Percentiles rank a stretch among this genome's conserved stretches.
These are phyloP conservation scores for Xylariaceae sp. DNA, from an alignment of 2,329 filamentous ascomycete genomes.

Conservation along the genomic window DNA sequence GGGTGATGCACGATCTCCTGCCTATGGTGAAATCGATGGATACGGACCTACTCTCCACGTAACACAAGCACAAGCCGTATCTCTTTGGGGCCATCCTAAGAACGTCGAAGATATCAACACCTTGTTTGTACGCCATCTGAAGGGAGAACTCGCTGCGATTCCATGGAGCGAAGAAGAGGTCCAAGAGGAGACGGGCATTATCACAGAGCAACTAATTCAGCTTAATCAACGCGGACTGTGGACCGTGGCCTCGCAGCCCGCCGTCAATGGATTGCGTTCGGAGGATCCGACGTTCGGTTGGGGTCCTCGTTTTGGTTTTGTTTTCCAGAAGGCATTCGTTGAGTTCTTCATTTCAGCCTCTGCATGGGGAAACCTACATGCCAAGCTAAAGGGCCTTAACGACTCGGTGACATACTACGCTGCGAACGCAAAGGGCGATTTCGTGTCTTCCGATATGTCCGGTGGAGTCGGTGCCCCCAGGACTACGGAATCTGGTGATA, in stretches of 20 bases:
- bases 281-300: slow-evolving; percentile 80
- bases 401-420: slow-evolving; percentile 81
- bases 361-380: slow-evolving; percentile 65
- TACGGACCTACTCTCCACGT: slow-evolving; percentile 96
- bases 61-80: slow-evolving; percentile 73
- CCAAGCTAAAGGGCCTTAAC: slow-evolving; percentile 54
- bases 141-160: slow-evolving; percentile 72
- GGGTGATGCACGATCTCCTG: slow-evolving; percentile 87
- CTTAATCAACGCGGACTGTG: slow-evolving; percentile 86
- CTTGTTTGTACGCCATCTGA: slow-evolving; percentile 76
- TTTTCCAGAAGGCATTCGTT: slow-evolving; percentile 97
- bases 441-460: slow-evolving; percentile 61
- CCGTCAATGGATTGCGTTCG: slow-evolving; percentile 79
- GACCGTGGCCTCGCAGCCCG: slow-evolving; percentile 93
- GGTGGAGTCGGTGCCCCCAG: slow-evolving; percentile 29
- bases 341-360: slow-evolving; percentile 81
- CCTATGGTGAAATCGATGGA: slow-evolving; percentile 96
- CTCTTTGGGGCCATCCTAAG: slow-evolving; percentile 77
- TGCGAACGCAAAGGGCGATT: slow-evolving; percentile 70
- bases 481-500: background rate
- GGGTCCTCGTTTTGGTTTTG: slow-evolving; percentile 87
- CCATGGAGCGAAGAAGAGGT: slow-evolving; percentile 93
- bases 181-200: slow-evolving; percentile 75
- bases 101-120: slow-evolving; percentile 65
- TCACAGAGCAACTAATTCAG: slow-evolving; percentile 66